phyloP scores from a whole-genome alignment of 208 protist genomes.

The Strigomonas oncopelti region DNA sequence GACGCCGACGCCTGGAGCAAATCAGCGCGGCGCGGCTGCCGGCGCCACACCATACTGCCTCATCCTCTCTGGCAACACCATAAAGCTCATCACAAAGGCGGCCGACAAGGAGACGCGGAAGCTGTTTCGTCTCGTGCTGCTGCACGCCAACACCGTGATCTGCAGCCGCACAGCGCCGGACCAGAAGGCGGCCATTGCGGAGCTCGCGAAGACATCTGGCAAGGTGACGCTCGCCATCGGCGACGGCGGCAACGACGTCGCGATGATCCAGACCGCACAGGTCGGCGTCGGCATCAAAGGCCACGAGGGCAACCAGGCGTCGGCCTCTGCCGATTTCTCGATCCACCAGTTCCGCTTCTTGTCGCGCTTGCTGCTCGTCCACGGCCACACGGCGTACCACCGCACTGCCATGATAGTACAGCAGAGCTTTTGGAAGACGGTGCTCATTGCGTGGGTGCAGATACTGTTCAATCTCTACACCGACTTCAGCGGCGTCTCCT shows the following conservation, averaged over 20 bases:
- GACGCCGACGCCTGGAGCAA: background rate
- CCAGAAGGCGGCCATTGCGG: slow-evolving; percentile 66
- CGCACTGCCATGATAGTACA: slow-evolving; percentile 90
- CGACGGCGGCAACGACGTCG: slow-evolving; percentile 93
- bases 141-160: slow-evolving; percentile 56
- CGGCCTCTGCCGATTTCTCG: slow-evolving; percentile 87
- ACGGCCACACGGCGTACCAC: slow-evolving; percentile 90
- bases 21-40: background rate
- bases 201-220: slow-evolving; percentile 44
- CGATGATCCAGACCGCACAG: slow-evolving; percentile 92
- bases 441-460: slow-evolving; percentile 90
- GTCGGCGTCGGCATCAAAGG: slow-evolving; percentile 89
- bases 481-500: slow-evolving; percentile 78
- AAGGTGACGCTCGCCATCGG: slow-evolving; percentile 87
- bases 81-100: slow-evolving; percentile 38
- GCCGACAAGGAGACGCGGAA: slow-evolving; percentile 32
- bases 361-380: slow-evolving; percentile 87
- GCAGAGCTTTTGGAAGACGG: slow-evolving; percentile 96
- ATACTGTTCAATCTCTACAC: slow-evolving; percentile 85
- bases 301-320: slow-evolving; percentile 87
- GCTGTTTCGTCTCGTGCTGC: slow-evolving; percentile 42
- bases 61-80: slow-evolving; percentile 52
- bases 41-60: slow-evolving; percentile 19
- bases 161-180: slow-evolving; percentile 70
- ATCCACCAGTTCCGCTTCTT: slow-evolving; percentile 91